A percentile compares a stretch with the other conserved stretches of the same genome.
phyloP scores from a whole-genome alignment of 768 basidiomycete species.

The Gloeopeniophorella convolvens region DNA sequence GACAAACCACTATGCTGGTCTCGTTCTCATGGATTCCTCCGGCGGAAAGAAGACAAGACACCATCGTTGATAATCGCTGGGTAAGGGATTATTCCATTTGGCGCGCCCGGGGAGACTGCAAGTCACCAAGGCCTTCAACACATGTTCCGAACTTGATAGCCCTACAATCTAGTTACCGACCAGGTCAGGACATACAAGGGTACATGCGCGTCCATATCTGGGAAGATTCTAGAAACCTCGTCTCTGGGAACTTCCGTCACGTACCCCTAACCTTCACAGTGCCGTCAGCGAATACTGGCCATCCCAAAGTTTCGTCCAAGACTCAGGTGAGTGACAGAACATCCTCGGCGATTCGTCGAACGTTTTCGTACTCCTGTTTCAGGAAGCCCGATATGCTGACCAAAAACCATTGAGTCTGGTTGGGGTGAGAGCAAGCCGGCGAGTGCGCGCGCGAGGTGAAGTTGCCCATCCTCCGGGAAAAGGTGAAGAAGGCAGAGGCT shows the following conservation, averaged over 20 bases:
- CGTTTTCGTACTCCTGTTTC: conserved; percentile 27
- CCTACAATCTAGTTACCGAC: background rate
- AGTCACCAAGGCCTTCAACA: too few species aligned
- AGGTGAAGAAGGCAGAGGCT: conserved; percentile 46
- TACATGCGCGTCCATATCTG: background rate
- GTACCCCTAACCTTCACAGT: conserved; percentile 25
- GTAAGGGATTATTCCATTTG: too few species aligned
- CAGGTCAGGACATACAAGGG: background rate
- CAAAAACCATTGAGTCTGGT: conserved; percentile 43
- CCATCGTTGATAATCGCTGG: too few species aligned
- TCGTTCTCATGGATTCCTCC: too few species aligned
- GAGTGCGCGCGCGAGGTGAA: conserved; percentile 34
- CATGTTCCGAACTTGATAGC: too few species aligned
- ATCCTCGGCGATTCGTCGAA: conserved; percentile 1
- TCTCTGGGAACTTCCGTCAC: background rate
- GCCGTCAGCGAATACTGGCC: conserved; percentile 33
- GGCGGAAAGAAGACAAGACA: too few species aligned
- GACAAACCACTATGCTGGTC: too few species aligned
- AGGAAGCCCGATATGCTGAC: conserved; percentile 31
- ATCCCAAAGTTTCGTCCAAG: conserved; percentile 34
- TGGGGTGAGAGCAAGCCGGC: conserved; percentile 37
- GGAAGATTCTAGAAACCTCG: too few species aligned
- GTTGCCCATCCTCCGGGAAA: conserved; percentile 37
- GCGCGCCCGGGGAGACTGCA: too few species aligned
- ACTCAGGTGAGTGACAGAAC: conserved; percentile 32